Evolutionary conservation across 345 rosid genomes (phyloP).

Genomic region (Conringia planisiliqua): DNA sequence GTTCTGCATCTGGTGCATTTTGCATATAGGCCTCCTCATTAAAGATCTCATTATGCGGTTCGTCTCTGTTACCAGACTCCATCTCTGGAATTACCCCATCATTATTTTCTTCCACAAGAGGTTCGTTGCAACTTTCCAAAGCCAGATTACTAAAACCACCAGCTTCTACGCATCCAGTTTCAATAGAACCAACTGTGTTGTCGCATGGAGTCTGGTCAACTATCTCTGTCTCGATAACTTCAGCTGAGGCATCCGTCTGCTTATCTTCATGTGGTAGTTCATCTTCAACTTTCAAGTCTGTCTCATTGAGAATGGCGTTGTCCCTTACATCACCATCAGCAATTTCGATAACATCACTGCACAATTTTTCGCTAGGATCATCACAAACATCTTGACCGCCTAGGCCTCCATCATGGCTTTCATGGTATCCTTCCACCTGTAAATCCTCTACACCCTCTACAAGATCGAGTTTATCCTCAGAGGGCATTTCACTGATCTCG

Average conservation of each 20-base stretch:
- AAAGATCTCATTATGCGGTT: constrained; percentile 31
- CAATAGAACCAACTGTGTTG: constrained; percentile 25
- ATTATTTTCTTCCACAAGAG: constrained; percentile 35
- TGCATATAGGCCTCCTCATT: constrained; percentile 38
- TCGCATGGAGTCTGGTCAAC: constrained; percentile 28
- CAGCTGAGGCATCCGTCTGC: constrained; percentile 37
- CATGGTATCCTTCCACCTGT: constrained; percentile 31
- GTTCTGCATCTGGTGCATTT: constrained; percentile 36
- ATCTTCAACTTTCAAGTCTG: constrained; percentile 33
- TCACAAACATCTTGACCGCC: constrained; percentile 30
- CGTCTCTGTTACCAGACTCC: constrained; percentile 37
- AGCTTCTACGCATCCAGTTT: constrained; percentile 29
- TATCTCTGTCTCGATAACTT: constrained; percentile 28
- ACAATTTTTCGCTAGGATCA: constrained; percentile 28
- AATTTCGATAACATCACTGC: constrained; percentile 33
- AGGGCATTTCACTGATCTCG: constrained; percentile 28
- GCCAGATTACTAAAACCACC: constrained; percentile 26
- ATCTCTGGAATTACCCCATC: constrained; percentile 36
- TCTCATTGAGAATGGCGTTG: constrained; percentile 32
- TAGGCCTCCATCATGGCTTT: constrained; percentile 21
- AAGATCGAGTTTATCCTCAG: constrained; percentile 27
- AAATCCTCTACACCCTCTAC: constrained; percentile 33
- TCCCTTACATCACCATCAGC: constrained; percentile 27
- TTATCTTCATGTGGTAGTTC: constrained; percentile 40
- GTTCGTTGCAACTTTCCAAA: constrained; percentile 40